Evolutionary conservation across 305 asterid genomes (phyloP).

Genomic region (Euphrasia arctica): DNA sequence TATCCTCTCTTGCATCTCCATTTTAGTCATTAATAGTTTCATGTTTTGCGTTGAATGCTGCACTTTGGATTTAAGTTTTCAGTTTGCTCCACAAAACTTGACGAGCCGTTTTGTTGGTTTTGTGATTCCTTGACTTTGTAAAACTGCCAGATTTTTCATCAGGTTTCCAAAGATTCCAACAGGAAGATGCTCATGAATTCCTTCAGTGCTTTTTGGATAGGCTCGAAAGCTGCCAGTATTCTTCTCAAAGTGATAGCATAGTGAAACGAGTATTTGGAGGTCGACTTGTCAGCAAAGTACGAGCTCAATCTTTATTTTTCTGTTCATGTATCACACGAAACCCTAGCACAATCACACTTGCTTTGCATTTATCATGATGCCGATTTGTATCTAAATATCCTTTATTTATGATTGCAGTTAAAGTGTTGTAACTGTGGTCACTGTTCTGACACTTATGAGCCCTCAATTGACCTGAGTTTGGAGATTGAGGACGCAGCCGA

Average conservation of each 20-base stretch:
- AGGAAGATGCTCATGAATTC: constrained; percentile 96
- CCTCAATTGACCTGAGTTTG: constrained; percentile 77
- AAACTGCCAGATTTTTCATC: constrained; percentile 74
- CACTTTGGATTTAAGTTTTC: not conserved
- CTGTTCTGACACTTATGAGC: constrained; percentile 79
- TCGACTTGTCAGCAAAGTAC: constrained; percentile 79
- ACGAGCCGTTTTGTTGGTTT: constrained; percentile 12
- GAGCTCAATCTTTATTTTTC: constrained; percentile 19
- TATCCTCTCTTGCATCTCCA: constrained; percentile 49
- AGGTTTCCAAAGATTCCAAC: constrained; percentile 60
- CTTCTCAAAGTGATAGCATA: constrained; percentile 41
- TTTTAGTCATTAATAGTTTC: not conserved
- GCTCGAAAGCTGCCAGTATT: constrained; percentile 53
- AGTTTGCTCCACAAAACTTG: not conserved
- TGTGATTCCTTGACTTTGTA: constrained; percentile 39
- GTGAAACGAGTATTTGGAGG: constrained; percentile 88
- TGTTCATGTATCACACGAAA: not conserved
- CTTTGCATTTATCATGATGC: not conserved
- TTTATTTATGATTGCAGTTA: constrained; percentile 64
- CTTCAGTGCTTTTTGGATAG: constrained; percentile 82
- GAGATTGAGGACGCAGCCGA: constrained; percentile 72
- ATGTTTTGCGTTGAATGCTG: not conserved
- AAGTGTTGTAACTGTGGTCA: constrained; percentile 81
- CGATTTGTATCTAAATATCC: constrained; percentile 63
- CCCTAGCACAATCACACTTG: not conserved